Percentiles rank a stretch among this genome's conserved stretches.
Conservation (phyloP, 1,284 basidiomycete species). For the Coniophora puteana region DNA sequence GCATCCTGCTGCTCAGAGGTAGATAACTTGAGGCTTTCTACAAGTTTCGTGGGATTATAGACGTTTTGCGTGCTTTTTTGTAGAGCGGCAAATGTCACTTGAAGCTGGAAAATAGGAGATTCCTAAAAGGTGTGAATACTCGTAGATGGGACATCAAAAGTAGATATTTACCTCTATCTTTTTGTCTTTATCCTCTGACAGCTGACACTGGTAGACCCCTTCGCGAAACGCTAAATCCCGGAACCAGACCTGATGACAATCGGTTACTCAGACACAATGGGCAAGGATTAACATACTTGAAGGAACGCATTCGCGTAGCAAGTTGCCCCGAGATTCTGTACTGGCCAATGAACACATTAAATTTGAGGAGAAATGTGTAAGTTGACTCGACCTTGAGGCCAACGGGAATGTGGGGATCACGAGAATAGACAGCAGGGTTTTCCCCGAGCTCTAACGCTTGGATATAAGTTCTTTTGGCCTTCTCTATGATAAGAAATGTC, state of each 20-base stretch:
- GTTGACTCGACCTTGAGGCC: slow-evolving; percentile 63
- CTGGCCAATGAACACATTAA: slow-evolving; percentile 7
- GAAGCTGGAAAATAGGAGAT: slow-evolving; percentile 71
- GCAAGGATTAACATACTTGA: slow-evolving; percentile 47
- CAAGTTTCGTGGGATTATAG: slow-evolving; percentile 80
- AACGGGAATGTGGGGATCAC: slow-evolving; percentile 61
- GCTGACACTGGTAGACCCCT: slow-evolving; percentile 49
- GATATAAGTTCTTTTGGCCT: slow-evolving; percentile 48
- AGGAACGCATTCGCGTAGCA: slow-evolving; percentile 92
- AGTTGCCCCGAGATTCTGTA: slow-evolving; percentile 87
- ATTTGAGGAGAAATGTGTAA: neutral
- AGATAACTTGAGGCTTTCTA: slow-evolving; percentile 77
- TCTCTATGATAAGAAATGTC: slow-evolving; percentile 35
- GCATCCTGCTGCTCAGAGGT: slow-evolving; percentile 91
- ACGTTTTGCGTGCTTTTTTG: slow-evolving; percentile 66
- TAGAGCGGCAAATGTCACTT: slow-evolving; percentile 78
- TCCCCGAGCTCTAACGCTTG: slow-evolving; percentile 48
- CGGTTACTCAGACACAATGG: neutral
- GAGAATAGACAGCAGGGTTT: slow-evolving; percentile 47
- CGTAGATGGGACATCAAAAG: neutral
- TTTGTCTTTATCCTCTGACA: slow-evolving; percentile 39
- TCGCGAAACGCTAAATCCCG: slow-evolving; percentile 58
- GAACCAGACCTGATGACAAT: slow-evolving; percentile 51
- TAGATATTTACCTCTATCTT: slow-evolving; percentile 49
- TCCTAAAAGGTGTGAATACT: slow-evolving; percentile 48